Conservation (phyloP, 345 rosid genomes). For the Noccaea bulbosa region DNA sequence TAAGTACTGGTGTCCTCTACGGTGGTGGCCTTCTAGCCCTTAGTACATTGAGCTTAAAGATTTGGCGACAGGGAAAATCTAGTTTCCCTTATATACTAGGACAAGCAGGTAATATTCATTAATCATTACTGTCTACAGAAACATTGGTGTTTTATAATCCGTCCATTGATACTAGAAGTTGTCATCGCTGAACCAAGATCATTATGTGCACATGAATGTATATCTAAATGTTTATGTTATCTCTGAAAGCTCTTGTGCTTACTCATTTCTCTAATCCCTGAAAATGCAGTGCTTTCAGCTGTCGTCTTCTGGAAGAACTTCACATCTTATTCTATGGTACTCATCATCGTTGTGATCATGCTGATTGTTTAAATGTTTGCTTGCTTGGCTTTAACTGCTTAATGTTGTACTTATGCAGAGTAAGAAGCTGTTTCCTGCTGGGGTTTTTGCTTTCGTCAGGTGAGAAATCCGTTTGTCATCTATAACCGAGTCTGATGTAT, state of each 20-base stretch:
- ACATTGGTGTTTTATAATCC: background rate
- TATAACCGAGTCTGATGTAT: slow-evolving; percentile 17
- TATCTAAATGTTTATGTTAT: background rate
- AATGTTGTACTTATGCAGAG: slow-evolving; percentile 60
- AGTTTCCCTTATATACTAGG: slow-evolving; percentile 85
- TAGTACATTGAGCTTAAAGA: slow-evolving; percentile 77
- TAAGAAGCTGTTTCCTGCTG: slow-evolving; percentile 71
- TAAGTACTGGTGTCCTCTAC: slow-evolving; percentile 58
- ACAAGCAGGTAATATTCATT: slow-evolving; percentile 72
- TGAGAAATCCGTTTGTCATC: slow-evolving; percentile 32
- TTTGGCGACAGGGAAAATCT: slow-evolving; percentile 93
- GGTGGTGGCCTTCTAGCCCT: slow-evolving; percentile 91
- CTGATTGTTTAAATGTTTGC: background rate
- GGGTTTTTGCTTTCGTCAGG: slow-evolving; percentile 66
- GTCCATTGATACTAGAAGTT: background rate
- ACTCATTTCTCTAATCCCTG: slow-evolving; percentile 9
- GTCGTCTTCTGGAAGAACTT: slow-evolving; percentile 74
- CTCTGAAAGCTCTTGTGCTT: slow-evolving; percentile 27
- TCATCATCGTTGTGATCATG: slow-evolving; percentile 17
- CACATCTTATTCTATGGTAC: slow-evolving; percentile 64
- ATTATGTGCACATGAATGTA: slow-evolving; percentile 5
- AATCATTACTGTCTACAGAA: slow-evolving; percentile 10
- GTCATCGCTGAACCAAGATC: slow-evolving; percentile 20
- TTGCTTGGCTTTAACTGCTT: slow-evolving; percentile 35
- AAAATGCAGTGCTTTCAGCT: slow-evolving; percentile 74